These are phyloP conservation scores for Dovyalis caffra DNA, from an alignment of 345 rosid species.

Conservation along the genomic window DNA sequence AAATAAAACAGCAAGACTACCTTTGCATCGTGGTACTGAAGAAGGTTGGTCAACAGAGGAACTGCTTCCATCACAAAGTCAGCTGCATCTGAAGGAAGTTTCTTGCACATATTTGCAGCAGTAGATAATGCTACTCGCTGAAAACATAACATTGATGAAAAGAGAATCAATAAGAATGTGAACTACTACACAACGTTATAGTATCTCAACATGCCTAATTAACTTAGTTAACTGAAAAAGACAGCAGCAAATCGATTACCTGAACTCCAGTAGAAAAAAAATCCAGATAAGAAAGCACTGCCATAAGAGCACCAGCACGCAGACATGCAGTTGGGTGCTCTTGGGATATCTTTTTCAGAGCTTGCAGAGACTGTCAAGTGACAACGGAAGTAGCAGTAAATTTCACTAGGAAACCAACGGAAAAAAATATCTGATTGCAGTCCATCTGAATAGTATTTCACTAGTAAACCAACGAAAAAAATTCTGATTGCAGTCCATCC, in stretches of 20 bases:
- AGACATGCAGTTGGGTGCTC: constrained; percentile 99
- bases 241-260: constrained; percentile 40
- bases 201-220: not conserved
- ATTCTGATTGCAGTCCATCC: too few species aligned
- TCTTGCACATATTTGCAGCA: constrained; percentile 99
- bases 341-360: constrained; percentile 97
- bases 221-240: not conserved
- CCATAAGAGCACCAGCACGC: constrained; percentile 99
- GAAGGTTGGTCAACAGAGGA: constrained; percentile 92
- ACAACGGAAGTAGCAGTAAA: constrained; percentile 10
- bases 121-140: constrained; percentile 97
- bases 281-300: constrained; percentile 97
- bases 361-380: constrained; percentile 80
- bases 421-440: not conserved
- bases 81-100: constrained; percentile 97
- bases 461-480: not conserved
- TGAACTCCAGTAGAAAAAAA: constrained; percentile 99
- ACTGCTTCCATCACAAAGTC: constrained; percentile 99
- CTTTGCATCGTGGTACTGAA: constrained; percentile 95
- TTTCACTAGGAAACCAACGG: not conserved
- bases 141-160: constrained; percentile 10
- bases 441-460: not conserved
- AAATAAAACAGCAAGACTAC: constrained; percentile 31
- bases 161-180: not conserved
- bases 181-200: not conserved